Conservation (phyloP, 73 alveolate genomes). For the Paramecium bursaria region DNA sequence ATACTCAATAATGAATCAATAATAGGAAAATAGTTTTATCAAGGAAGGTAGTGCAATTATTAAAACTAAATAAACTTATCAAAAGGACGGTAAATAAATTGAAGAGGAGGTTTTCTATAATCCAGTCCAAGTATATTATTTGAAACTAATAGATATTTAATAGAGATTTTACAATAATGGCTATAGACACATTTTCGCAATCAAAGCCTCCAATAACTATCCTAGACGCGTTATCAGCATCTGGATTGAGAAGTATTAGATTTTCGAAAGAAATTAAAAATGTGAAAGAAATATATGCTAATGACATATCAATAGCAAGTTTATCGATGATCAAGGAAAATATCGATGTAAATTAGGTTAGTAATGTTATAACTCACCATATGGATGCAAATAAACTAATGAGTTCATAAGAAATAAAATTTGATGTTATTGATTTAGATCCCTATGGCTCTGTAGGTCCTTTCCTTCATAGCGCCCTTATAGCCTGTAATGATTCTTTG, state of each 20-base stretch:
- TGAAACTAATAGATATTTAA: conserved; percentile 72
- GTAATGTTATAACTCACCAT: conserved; percentile 62
- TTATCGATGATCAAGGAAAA: conserved; percentile 89
- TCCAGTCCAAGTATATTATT: conserved; percentile 84
- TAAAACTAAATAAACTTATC: conserved; percentile 27
- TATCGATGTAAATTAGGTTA: conserved; percentile 73
- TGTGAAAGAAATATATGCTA: conserved; percentile 81
- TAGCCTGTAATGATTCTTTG: conserved; percentile 85
- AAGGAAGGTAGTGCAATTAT: conserved; percentile 68
- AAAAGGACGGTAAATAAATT: conserved; percentile 43
- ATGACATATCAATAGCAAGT: conserved; percentile 93
- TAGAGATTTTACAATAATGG: conserved; percentile 91
- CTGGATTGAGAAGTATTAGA: conserved; percentile 94
- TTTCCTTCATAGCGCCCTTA: conserved; percentile 89
- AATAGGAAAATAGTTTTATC: too few relatives aligned
- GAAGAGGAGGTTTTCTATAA: conserved; percentile 87
- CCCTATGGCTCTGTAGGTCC: conserved; percentile 98
- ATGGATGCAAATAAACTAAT: conserved; percentile 91
- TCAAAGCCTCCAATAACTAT: conserved; percentile 76
- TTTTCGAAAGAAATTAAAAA: conserved; percentile 89
- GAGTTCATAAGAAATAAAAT: conserved; percentile 75
- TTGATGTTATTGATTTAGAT: conserved; percentile 94
- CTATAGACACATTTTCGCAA: conserved; percentile 80
- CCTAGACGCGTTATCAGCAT: conserved; percentile 95
- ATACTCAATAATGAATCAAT: too few relatives aligned